phyloP scores from a whole-genome alignment of 805 yeast species.

The Metschnikowia cerradonensis region DNA sequence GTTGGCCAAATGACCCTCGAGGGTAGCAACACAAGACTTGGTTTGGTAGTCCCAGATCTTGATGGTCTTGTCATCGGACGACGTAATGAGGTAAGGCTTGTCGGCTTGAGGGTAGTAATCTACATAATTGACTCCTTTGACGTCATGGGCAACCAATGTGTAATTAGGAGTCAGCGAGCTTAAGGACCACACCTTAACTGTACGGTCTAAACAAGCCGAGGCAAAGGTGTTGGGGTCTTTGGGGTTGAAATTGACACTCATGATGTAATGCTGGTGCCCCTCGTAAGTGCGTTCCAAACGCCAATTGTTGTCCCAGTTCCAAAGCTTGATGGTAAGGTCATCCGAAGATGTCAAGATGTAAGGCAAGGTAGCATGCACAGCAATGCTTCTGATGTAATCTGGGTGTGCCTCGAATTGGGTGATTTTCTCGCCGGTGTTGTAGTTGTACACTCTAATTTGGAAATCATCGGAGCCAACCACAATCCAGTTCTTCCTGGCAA shows the following conservation, averaged over 20 bases:
- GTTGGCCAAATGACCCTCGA: constrained; percentile 90
- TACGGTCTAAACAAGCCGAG: constrained; percentile 91
- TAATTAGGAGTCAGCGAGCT: constrained; percentile 86
- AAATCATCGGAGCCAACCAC: constrained; percentile 95
- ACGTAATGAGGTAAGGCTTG: constrained; percentile 89
- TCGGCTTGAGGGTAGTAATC: constrained; percentile 97
- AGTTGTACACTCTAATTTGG: constrained; percentile 88
- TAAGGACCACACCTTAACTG: constrained; percentile 94
- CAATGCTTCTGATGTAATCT: constrained; percentile 88
- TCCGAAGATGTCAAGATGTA: constrained; percentile 85
- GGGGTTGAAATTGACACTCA: constrained; percentile 93
- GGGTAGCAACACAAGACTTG: constrained; percentile 87
- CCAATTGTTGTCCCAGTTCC: constrained; percentile 99
- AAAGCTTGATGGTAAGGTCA: constrained; percentile 84
- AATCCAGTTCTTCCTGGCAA: constrained; percentile 96
- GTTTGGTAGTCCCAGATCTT: constrained; percentile 97
- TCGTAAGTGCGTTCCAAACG: constrained; percentile 82
- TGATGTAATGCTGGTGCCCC: constrained; percentile 94
- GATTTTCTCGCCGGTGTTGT: constrained; percentile 91
- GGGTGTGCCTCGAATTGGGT: constrained; percentile 98
- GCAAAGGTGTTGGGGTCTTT: constrained; percentile 98
- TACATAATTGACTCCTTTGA: constrained; percentile 92
- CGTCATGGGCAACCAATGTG: constrained; percentile 85
- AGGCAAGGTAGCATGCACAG: constrained; percentile 93
- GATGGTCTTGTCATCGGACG: constrained; percentile 86